These are phyloP conservation scores for Vigna trinervia DNA, from an alignment of 306 rosid genomes.

Conservation along the genomic window DNA sequence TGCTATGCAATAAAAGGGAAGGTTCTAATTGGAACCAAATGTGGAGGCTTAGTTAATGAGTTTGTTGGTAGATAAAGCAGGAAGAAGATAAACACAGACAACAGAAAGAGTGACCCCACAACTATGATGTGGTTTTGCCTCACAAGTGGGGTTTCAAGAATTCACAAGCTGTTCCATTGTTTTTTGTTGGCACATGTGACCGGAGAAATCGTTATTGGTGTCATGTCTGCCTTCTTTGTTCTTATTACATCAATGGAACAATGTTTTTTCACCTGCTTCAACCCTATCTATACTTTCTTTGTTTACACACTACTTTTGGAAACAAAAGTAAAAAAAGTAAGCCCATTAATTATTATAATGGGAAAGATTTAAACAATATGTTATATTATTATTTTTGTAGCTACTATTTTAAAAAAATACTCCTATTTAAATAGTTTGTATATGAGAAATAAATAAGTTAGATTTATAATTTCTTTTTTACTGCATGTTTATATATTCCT, in stretches of 20 bases:
- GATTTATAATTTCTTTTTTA: too few species aligned
- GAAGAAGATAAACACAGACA: constrained; percentile 36
- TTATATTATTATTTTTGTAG: too few species aligned
- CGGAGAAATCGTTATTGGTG: background rate
- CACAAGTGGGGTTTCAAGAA: constrained; percentile 38
- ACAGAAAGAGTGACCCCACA: constrained; percentile 19
- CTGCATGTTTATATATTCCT: too few species aligned
- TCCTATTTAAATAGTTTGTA: too few species aligned
- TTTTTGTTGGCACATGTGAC: constrained; percentile 29
- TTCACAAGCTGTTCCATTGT: constrained; percentile 33
- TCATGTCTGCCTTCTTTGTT: constrained; percentile 23
- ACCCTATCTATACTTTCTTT: background rate
- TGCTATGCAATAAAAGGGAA: background rate
- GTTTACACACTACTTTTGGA: background rate
- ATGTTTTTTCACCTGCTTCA: constrained; percentile 35
- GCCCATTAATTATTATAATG: too few species aligned
- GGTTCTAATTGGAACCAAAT: constrained; percentile 14
- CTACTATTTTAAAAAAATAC: too few species aligned
- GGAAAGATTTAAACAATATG: too few species aligned
- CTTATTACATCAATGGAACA: background rate
- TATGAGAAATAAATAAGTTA: too few species aligned
- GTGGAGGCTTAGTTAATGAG: constrained; percentile 13
- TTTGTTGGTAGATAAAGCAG: constrained; percentile 34
- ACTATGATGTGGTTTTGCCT: constrained; percentile 5
- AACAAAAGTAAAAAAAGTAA: background rate